Conservation (phyloP, 768 basidiomycete genomes). For the Boletus reticulatus region DNA sequence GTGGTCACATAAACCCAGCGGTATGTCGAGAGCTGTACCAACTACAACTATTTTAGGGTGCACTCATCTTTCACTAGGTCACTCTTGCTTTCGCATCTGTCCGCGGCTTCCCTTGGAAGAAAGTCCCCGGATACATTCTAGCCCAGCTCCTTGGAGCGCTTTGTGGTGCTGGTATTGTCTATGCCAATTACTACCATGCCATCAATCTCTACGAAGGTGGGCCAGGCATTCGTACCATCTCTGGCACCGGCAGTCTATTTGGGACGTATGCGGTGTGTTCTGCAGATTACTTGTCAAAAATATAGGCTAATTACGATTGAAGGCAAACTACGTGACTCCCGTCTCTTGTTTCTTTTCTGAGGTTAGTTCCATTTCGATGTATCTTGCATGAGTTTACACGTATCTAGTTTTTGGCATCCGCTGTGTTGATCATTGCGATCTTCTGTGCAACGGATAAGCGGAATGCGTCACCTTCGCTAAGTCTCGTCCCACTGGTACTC, state of each 20-base stretch:
- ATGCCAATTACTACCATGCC: constrained; percentile 66
- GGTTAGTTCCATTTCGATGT: constrained; percentile 18
- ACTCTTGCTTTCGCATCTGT: constrained; percentile 68
- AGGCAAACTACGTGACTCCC: constrained; percentile 42
- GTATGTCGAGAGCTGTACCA: constrained; percentile 33
- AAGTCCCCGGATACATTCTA: constrained; percentile 69
- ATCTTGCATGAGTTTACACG: not conserved
- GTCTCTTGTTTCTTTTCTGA: constrained; percentile 48
- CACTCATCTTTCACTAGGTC: constrained; percentile 41
- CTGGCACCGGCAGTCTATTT: constrained; percentile 56
- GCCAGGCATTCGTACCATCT: constrained; percentile 49
- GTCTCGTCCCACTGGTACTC: constrained; percentile 52
- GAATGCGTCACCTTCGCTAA: constrained; percentile 46
- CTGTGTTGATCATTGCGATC: constrained; percentile 52
- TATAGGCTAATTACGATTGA: constrained; percentile 7
- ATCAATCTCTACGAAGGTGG: constrained; percentile 65
- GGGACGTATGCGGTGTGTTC: constrained; percentile 56
- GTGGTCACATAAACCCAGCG: constrained; percentile 75
- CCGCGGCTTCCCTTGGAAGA: constrained; percentile 76
- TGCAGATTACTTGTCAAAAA: not conserved
- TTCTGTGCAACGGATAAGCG: constrained; percentile 52
- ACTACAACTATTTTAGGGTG: not conserved
- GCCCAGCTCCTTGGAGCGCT: constrained; percentile 63
- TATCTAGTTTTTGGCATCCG: constrained; percentile 51
- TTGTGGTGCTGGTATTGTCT: constrained; percentile 54